Evolutionary conservation across 1,139 yeast species (phyloP).

Genomic region (Zhuliangozyma blackwelliae): DNA sequence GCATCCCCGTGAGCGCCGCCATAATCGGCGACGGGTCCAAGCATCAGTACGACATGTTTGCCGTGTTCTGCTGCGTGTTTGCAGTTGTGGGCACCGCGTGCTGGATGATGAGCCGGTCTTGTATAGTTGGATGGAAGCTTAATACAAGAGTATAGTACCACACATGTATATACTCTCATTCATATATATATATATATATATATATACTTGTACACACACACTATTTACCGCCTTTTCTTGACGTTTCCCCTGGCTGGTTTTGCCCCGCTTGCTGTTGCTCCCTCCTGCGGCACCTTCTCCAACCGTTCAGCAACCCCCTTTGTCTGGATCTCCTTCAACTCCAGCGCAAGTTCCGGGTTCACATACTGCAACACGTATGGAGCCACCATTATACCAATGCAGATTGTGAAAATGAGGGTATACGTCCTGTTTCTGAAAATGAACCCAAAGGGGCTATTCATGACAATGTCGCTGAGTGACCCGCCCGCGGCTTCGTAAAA

Average conservation of each 20-base stretch:
- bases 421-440: conserved; percentile 36
- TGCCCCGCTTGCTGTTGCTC: conserved; percentile 5
- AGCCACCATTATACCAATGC: conserved; percentile 28
- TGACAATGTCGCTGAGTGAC: conserved; percentile 29
- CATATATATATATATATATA: too few species aligned
- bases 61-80: conserved; percentile 19
- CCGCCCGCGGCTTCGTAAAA: conserved; percentile 35
- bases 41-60: conserved; percentile 22
- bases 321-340: conserved; percentile 24
- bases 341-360: conserved; percentile 38
- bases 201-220: background rate
- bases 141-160: conserved; percentile 16
- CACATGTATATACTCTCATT: background rate
- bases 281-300: conserved; percentile 5
- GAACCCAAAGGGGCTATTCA: conserved; percentile 42
- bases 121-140: conserved; percentile 18
- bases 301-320: conserved; percentile 6
- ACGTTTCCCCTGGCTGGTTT: conserved; percentile 3
- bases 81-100: conserved; percentile 17
- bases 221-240: conserved; percentile 7
- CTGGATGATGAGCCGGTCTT: conserved; percentile 18
- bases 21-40: conserved; percentile 36
- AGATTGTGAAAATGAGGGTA: conserved; percentile 28
- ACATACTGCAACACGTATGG: conserved; percentile 30
- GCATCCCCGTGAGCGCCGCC: conserved; percentile 42